These are phyloP conservation scores for Gentiana straminea DNA, from an alignment of 257 asterid genomes.

Conservation along the genomic window DNA sequence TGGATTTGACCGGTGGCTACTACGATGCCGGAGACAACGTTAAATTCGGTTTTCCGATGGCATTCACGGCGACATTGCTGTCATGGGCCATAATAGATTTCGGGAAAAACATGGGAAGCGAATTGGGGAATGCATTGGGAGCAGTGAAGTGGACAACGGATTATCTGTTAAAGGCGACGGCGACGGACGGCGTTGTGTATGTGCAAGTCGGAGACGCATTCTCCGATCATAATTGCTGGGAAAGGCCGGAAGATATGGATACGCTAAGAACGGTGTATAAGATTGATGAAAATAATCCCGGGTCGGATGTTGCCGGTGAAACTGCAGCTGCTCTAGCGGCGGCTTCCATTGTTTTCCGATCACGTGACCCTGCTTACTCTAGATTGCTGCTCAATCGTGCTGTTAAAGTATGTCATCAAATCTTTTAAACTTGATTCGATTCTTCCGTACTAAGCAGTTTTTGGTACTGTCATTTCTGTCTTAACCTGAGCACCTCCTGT, in stretches of 20 bases:
- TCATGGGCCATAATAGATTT: constrained; percentile 82
- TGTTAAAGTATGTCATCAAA: constrained; percentile 36
- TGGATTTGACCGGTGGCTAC: constrained; percentile 78
- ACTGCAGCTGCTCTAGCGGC: constrained; percentile 94
- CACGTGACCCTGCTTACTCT: constrained; percentile 65
- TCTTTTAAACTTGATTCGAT: not conserved
- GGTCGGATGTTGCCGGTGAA: constrained; percentile 89
- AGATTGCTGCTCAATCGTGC: constrained; percentile 63
- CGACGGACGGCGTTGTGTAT: constrained; percentile 52
- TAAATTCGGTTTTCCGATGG: constrained; percentile 86
- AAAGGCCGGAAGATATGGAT: constrained; percentile 89
- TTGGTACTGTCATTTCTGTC: not conserved
- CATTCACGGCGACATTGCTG: constrained; percentile 62
- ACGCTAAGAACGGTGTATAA: constrained; percentile 53
- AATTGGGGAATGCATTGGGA: constrained; percentile 42
- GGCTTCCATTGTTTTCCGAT: constrained; percentile 76
- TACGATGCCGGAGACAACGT: constrained; percentile 91
- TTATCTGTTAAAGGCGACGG: constrained; percentile 69
- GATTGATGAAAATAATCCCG: constrained; percentile 55
- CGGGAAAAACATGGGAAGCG: constrained; percentile 54
- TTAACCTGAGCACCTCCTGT: not conserved
- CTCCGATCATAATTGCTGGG: constrained; percentile 89
- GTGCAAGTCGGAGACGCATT: constrained; percentile 75
- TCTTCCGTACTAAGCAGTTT: not conserved
- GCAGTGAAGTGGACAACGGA: constrained; percentile 82